phyloP scores from a whole-genome alignment of 202 grass and related monocot genomes.

The Elaeis oleifera region DNA sequence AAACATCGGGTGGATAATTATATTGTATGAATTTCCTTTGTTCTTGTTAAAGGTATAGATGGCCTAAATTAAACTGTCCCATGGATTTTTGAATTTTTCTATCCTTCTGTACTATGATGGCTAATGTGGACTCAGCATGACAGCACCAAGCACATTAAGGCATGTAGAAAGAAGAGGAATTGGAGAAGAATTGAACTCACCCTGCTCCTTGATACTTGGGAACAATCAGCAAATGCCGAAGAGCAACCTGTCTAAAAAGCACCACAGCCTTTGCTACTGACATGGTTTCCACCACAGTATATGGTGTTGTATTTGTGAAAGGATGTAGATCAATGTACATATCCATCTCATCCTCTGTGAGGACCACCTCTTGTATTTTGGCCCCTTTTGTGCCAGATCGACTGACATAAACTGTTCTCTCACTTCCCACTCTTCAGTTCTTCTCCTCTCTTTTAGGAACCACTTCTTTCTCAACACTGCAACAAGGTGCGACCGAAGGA shows the following conservation, averaged over 20 bases:
- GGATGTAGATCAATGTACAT: constrained; percentile 14
- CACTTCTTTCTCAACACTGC: constrained; percentile 7
- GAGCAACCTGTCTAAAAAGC: constrained; percentile 1
- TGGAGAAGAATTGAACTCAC: no score
- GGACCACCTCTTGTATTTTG: background rate
- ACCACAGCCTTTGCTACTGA: constrained; percentile 10
- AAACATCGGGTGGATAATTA: no score
- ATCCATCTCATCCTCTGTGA: constrained; percentile 6
- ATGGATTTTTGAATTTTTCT: no score
- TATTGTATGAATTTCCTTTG: no score
- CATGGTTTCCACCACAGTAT: constrained; percentile 16
- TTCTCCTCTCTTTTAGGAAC: background rate
- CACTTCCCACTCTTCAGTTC: background rate
- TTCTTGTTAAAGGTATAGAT: no score
- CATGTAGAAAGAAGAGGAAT: no score
- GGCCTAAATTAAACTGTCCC: no score
- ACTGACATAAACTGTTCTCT: background rate
- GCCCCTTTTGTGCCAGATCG: constrained; percentile 5
- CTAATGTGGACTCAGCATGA: no score
- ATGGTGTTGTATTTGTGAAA: constrained; percentile 5
- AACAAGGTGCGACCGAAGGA: constrained; percentile 9
- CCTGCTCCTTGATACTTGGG: constrained; percentile 6
- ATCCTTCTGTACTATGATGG: no score
- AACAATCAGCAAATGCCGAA: constrained; percentile 1
- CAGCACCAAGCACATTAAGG: no score